Percentiles rank a stretch among this genome's conserved stretches.
Conservation (phyloP, 2,329 filamentous ascomycete species). For the Corinectria fuckeliana region DNA sequence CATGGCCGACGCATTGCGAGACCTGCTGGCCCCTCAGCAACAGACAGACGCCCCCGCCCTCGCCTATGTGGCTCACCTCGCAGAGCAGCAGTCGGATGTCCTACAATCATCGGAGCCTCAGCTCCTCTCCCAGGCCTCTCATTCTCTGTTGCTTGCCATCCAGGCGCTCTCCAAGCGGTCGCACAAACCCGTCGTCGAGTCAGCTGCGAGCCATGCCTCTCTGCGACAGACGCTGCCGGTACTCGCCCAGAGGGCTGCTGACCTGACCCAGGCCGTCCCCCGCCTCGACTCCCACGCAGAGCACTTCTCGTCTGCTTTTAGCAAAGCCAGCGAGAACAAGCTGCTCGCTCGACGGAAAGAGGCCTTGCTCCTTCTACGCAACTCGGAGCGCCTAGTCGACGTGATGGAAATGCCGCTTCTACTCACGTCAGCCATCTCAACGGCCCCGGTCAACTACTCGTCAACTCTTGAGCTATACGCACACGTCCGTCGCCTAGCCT, state of each 20-base stretch:
- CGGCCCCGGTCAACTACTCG: conserved; percentile 76
- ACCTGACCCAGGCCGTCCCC: conserved; percentile 76
- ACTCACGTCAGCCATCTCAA: conserved; percentile 78
- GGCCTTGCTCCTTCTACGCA: conserved; percentile 81
- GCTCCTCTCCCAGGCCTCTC: conserved; percentile 78
- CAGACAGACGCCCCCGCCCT: conserved; percentile 60
- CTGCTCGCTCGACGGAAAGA: conserved; percentile 77
- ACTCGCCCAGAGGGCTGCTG: conserved; percentile 68
- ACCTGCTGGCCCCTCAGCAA: conserved; percentile 43
- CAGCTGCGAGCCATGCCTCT: conserved; percentile 77
- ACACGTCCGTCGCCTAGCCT: conserved; percentile 87
- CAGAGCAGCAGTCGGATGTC: conserved; percentile 76
- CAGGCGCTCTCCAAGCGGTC: conserved; percentile 91
- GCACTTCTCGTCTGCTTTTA: conserved; percentile 82
- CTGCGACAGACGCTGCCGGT: conserved; percentile 75
- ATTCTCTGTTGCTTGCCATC: conserved; percentile 81
- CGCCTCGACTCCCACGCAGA: conserved; percentile 80
- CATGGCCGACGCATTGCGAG: conserved; percentile 48
- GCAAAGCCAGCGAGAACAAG: conserved; percentile 72
- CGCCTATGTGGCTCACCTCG: conserved; percentile 78
- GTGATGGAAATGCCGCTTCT: conserved; percentile 89
- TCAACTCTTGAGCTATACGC: conserved; percentile 89
- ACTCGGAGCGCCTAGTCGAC: conserved; percentile 88
- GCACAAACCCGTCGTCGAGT: conserved; percentile 82
- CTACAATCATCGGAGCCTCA: conserved; percentile 79